A percentile compares a stretch with the other conserved stretches of the same genome.
Evolutionary conservation across 2,329 filamentous ascomycete genomes (phyloP).

Genomic region (Metarhizium brunneum): DNA sequence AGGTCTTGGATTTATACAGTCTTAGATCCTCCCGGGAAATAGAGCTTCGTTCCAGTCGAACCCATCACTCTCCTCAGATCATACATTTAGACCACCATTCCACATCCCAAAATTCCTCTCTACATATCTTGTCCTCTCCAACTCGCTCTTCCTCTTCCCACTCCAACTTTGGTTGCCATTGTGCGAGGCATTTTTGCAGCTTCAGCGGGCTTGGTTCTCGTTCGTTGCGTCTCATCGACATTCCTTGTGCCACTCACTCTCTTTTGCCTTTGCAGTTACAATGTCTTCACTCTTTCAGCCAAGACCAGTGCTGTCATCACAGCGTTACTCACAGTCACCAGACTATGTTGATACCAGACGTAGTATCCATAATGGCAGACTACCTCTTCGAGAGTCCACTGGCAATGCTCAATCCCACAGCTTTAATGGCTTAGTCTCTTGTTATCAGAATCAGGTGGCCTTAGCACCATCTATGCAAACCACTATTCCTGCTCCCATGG

Average conservation of each 20-base stretch:
- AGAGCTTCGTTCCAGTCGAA: constrained; percentile 28
- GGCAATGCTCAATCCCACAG: constrained; percentile 39
- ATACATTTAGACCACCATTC: constrained; percentile 35
- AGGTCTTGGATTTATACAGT: constrained; percentile 30
- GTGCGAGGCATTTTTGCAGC: constrained; percentile 16
- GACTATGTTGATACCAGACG: constrained; percentile 39
- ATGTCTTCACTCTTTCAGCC: constrained; percentile 32
- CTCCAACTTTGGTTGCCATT: constrained; percentile 18
- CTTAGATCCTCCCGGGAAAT: constrained; percentile 20
- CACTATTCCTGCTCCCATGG: constrained; percentile 40
- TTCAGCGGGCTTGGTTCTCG: constrained; percentile 17
- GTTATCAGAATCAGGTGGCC: constrained; percentile 32
- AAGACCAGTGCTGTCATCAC: constrained; percentile 39
- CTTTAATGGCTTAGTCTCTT: constrained; percentile 33
- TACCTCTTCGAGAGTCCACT: constrained; percentile 42
- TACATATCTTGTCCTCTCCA: constrained; percentile 32
- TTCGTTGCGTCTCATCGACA: constrained; percentile 19
- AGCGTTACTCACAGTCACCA: constrained; percentile 37
- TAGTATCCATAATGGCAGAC: constrained; percentile 25
- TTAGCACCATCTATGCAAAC: constrained; percentile 36
- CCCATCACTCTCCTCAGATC: constrained; percentile 22
- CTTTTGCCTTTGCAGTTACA: constrained; percentile 11
- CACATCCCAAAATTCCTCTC: constrained; percentile 33
- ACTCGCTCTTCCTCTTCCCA: constrained; percentile 19
- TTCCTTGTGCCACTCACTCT: constrained; percentile 19